These are phyloP conservation scores for Colletotrichum graminicola DNA, from an alignment of 2,329 filamentous ascomycete genomes.

Conservation along the genomic window DNA sequence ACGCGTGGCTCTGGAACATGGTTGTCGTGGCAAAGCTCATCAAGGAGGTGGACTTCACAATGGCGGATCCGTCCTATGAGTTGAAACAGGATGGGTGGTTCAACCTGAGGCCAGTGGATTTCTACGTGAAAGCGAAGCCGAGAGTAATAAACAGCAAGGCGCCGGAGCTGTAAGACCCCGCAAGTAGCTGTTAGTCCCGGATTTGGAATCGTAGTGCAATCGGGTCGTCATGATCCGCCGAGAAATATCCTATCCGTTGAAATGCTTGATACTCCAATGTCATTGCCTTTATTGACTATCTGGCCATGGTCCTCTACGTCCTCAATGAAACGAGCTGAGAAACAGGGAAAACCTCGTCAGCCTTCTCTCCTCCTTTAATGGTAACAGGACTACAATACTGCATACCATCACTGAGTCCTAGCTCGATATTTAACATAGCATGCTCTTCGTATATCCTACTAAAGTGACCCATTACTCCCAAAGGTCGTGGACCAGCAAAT, in stretches of 20 bases:
- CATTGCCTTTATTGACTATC: not conserved
- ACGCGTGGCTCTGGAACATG: constrained; percentile 61
- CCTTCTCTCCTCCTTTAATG: constrained; percentile 14
- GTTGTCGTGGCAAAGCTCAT: constrained; percentile 58
- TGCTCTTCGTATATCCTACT: constrained; percentile 31
- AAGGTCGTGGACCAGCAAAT: constrained; percentile 22
- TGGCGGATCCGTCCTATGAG: constrained; percentile 55
- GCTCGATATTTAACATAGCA: constrained; percentile 25
- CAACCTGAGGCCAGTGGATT: constrained; percentile 62
- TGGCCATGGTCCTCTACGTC: too few relatives aligned
- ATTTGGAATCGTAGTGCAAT: not conserved
- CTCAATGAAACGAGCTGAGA: not conserved
- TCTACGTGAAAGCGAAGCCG: constrained; percentile 58
- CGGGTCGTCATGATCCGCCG: not conserved
- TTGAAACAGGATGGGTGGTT: constrained; percentile 65
- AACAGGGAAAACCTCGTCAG: constrained; percentile 9
- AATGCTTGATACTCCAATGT: not conserved
- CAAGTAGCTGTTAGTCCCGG: not conserved
- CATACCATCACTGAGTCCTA: constrained; percentile 14
- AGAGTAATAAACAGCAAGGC: constrained; percentile 44
- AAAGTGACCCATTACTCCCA: constrained; percentile 20
- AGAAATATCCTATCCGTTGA: not conserved
- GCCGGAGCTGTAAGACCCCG: not conserved
- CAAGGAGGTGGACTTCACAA: constrained; percentile 60
- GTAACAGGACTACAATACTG: constrained; percentile 8